Conservation (phyloP, 139 green algal genomes). For the Chlamydomonas schloesseri region DNA sequence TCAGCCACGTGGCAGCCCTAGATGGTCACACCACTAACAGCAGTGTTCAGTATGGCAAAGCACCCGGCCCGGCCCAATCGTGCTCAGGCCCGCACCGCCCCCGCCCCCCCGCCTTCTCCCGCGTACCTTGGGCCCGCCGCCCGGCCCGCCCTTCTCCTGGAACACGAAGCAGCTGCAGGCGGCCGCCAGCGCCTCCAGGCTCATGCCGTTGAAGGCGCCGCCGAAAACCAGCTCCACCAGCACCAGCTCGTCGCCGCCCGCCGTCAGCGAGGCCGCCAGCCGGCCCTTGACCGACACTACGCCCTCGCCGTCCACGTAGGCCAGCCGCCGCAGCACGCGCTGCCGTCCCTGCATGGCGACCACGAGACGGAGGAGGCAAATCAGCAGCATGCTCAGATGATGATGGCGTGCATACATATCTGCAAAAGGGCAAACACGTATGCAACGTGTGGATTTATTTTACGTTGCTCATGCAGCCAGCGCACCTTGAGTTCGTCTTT, state of each 20-base stretch:
- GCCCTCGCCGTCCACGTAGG: slow-evolving; percentile 65
- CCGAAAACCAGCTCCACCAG: slow-evolving; percentile 84
- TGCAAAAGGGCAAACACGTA: too few species aligned
- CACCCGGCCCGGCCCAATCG: too few species aligned
- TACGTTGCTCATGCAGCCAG: too few species aligned
- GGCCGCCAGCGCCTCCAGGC: slow-evolving; percentile 68
- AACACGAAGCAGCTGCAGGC: slow-evolving; percentile 84
- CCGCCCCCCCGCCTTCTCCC: background rate
- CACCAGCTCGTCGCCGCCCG: slow-evolving; percentile 83
- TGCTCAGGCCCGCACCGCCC: background rate
- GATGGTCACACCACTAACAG: too few species aligned
- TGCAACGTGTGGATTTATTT: too few species aligned
- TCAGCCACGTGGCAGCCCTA: too few species aligned
- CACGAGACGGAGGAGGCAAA: background rate
- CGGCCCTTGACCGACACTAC: slow-evolving; percentile 77
- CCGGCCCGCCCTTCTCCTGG: slow-evolving; percentile 69
- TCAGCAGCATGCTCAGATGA: too few species aligned
- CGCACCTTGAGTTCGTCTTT: slow-evolving; percentile 73
- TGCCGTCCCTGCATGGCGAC: slow-evolving; percentile 43
- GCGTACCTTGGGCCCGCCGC: slow-evolving; percentile 48
- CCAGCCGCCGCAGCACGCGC: slow-evolving; percentile 78
- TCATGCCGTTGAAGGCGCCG: slow-evolving; percentile 76
- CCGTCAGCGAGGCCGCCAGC: slow-evolving; percentile 54
- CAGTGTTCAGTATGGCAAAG: too few species aligned
- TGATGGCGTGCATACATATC: too few species aligned